Conservation (phyloP, 306 rosid species). For the Sicyos edulis region DNA sequence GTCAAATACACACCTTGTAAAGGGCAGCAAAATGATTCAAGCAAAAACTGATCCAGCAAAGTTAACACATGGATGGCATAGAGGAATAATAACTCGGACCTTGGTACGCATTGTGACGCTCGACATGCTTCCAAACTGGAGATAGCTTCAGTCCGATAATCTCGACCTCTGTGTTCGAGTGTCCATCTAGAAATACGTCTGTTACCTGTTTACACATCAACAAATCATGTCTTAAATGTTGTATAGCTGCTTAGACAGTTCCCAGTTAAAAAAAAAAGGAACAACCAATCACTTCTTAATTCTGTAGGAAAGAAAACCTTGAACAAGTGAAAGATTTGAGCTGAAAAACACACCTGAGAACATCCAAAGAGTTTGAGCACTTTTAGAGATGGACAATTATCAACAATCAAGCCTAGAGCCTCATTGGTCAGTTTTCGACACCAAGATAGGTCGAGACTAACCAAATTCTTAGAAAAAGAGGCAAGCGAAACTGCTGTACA, state of each 20-base stretch:
- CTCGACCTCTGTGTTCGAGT: constrained; percentile 46
- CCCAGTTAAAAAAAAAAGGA: background rate
- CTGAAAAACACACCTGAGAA: constrained; percentile 48
- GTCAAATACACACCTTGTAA: too few relatives aligned
- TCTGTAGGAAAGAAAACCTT: background rate
- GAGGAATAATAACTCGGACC: constrained; percentile 38
- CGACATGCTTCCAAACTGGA: constrained; percentile 37
- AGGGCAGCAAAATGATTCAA: too few relatives aligned
- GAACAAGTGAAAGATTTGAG: background rate
- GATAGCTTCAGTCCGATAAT: constrained; percentile 49
- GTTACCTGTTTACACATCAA: constrained; percentile 42
- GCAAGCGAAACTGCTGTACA: constrained; percentile 59
- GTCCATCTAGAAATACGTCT: constrained; percentile 46
- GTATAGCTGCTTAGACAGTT: background rate
- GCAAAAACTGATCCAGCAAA: background rate
- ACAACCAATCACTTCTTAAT: background rate
- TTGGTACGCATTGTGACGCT: constrained; percentile 22
- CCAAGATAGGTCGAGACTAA: constrained; percentile 74
- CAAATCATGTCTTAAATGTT: background rate
- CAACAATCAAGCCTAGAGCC: constrained; percentile 66
- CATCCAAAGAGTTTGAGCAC: constrained; percentile 74
- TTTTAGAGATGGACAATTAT: constrained; percentile 59
- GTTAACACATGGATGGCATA: constrained; percentile 7
- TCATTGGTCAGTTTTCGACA: constrained; percentile 61
- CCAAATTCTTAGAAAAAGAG: constrained; percentile 41